These are phyloP conservation scores for Parastagonospora nodorum DNA, from an alignment of 2,329 filamentous ascomycete species.

Conservation along the genomic window DNA sequence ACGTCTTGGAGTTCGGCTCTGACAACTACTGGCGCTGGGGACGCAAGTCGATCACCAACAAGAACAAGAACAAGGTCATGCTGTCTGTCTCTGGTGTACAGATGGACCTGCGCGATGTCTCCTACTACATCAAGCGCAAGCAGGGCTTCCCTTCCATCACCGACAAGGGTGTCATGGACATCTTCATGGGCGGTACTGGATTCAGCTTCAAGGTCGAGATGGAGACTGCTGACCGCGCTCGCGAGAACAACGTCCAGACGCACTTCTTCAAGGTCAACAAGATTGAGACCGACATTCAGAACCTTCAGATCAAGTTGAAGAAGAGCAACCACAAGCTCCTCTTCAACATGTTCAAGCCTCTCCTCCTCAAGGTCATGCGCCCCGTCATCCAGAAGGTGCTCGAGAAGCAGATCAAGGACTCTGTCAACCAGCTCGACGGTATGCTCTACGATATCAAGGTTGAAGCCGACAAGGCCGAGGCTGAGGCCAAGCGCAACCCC, in stretches of 20 bases:
- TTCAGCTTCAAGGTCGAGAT: slow-evolving; percentile 92
- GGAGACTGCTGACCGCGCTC: slow-evolving; percentile 72
- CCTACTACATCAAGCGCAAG: slow-evolving; percentile 95
- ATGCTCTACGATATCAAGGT: slow-evolving; percentile 77
- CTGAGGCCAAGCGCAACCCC: slow-evolving; percentile 64
- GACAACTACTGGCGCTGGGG: slow-evolving; percentile 97
- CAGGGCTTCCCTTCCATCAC: slow-evolving; percentile 86
- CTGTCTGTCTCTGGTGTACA: slow-evolving; percentile 88
- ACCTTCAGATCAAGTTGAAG: slow-evolving; percentile 87
- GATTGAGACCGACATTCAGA: slow-evolving; percentile 79
- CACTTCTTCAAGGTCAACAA: slow-evolving; percentile 96
- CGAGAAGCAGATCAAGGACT: slow-evolving; percentile 86
- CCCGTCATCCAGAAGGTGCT: slow-evolving; percentile 85
- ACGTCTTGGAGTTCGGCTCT: slow-evolving; percentile 82
- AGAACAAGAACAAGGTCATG: slow-evolving; percentile 82
- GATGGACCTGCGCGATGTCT: slow-evolving; percentile 79
- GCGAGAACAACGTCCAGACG: slow-evolving; percentile 63
- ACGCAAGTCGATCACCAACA: slow-evolving; percentile 82
- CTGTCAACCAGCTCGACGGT: slow-evolving; percentile 75
- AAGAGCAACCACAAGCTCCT: slow-evolving; percentile 94
- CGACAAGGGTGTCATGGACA: slow-evolving; percentile 86
- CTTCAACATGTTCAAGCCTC: slow-evolving; percentile 83
- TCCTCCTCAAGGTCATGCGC: slow-evolving; percentile 81
- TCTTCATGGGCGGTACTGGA: slow-evolving; percentile 84
- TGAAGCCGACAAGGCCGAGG: slow-evolving; percentile 75